Evolutionary conservation across 2,329 filamentous ascomycete species (phyloP).

Genomic region (Cylindrodendrum hubeiense): DNA sequence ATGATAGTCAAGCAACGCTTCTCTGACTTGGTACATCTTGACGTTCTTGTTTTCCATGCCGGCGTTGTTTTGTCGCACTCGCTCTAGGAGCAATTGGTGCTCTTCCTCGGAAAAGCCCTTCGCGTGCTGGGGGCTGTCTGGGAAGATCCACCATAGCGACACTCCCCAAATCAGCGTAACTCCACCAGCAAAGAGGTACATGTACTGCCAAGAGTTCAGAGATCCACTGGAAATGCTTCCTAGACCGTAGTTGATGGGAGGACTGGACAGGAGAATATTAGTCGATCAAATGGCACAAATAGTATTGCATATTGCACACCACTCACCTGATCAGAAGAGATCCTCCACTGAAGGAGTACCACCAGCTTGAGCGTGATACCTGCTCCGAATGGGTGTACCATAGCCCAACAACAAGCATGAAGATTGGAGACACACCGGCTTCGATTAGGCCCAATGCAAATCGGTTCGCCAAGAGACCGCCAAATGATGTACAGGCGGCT

Average conservation of each 20-base stretch:
- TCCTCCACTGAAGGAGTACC: constrained; percentile 54
- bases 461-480: constrained; percentile 48
- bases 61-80: constrained; percentile 64
- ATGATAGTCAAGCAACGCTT: constrained; percentile 63
- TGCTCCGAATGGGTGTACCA: constrained; percentile 56
- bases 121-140: constrained; percentile 57
- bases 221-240: constrained; percentile 59
- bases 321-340: constrained; percentile 46
- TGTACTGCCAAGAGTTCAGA: constrained; percentile 60
- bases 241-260: constrained; percentile 59
- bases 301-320: not conserved
- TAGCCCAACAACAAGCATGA: constrained; percentile 53
- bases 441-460: constrained; percentile 55
- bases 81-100: constrained; percentile 67
- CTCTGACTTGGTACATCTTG: constrained; percentile 61
- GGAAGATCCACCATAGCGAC: constrained; percentile 58
- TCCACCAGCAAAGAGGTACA: constrained; percentile 64
- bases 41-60: constrained; percentile 62
- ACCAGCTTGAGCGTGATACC: constrained; percentile 51
- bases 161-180: constrained; percentile 62
- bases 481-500: constrained; percentile 47
- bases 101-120: constrained; percentile 38
- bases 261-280: constrained; percentile 46
- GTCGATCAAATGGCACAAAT: not conserved
- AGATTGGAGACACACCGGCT: constrained; percentile 48